phyloP scores from a whole-genome alignment of 345 rosid species.

The Murraya koenigii region DNA sequence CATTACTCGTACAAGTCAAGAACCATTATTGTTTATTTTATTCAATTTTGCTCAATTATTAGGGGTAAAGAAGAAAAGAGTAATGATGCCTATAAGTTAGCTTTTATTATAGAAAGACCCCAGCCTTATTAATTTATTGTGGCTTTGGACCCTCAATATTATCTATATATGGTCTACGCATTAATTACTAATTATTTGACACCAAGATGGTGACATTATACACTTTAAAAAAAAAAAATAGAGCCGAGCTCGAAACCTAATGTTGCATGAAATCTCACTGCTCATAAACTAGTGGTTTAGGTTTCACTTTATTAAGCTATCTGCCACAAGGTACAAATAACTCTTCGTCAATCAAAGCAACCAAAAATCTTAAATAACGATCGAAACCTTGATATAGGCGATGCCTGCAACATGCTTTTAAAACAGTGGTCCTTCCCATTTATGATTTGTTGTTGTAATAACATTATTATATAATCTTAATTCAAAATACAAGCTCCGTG shows the following conservation, averaged over 20 bases:
- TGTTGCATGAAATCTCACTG: neutral
- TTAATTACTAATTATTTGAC: neutral
- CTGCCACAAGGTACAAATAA: neutral
- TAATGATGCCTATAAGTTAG: neutral
- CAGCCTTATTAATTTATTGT: neutral
- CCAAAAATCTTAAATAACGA: neutral
- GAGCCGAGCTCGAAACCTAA: neutral
- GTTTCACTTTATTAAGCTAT: neutral
- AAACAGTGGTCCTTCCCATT: neutral
- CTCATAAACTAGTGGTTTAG: neutral
- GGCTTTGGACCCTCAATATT: too few species aligned
- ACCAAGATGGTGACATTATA: neutral
- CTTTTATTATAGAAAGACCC: neutral
- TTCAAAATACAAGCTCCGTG: too few species aligned
- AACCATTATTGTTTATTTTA: neutral
- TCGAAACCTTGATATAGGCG: neutral
- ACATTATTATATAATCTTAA: too few species aligned
- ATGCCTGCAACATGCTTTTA: neutral
- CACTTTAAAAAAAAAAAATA: neutral
- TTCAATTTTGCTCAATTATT: conserved; percentile 11
- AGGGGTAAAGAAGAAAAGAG: neutral
- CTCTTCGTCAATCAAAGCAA: neutral
- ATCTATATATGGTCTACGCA: too few species aligned
- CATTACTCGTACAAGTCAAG: neutral
- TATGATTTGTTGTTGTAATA: too few species aligned